Percentiles rank a stretch among this genome's conserved stretches.
Conservation (phyloP, 2,329 filamentous ascomycete genomes). For the Pleurostoma richardsiae region DNA sequence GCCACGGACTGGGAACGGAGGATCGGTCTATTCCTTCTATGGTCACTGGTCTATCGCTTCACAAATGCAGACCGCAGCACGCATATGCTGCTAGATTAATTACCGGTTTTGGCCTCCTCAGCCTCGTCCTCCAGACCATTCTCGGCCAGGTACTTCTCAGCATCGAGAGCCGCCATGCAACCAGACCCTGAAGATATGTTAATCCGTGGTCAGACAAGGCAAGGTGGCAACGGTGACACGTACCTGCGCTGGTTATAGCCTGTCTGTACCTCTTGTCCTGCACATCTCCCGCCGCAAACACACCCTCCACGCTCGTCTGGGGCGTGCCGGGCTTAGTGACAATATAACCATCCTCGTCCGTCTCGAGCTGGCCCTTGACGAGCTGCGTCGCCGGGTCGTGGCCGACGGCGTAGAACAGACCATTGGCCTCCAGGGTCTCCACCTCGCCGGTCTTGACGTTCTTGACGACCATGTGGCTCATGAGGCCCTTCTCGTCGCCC, state of each 20-base stretch:
- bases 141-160: conserved; percentile 88
- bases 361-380: conserved; percentile 84
- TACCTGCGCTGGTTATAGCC: conserved; percentile 94
- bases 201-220: conserved; percentile 9
- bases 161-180: conserved; percentile 92
- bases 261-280: conserved; percentile 98
- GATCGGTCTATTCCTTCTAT: too few relatives aligned
- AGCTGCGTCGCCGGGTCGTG: conserved; percentile 91
- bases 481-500: conserved; percentile 79
- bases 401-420: conserved; percentile 94
- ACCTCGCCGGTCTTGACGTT: conserved; percentile 70
- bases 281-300: conserved; percentile 95
- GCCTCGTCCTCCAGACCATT: conserved; percentile 48
- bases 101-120: conserved; percentile 19
- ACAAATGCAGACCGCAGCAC: not conserved
- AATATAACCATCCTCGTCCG: conserved; percentile 88
- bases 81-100: not conserved
- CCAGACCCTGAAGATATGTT: conserved; percentile 62
- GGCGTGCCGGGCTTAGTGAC: conserved; percentile 84
- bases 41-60: not conserved
- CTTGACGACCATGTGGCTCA: conserved; percentile 83
- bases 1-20: too few relatives aligned
- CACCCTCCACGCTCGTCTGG: conserved; percentile 80
- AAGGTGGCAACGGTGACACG: conserved; percentile 25
- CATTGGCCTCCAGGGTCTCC: conserved; percentile 84